Conservation (phyloP, 257 asterid genomes). For the Capsicum baccatum region DNA sequence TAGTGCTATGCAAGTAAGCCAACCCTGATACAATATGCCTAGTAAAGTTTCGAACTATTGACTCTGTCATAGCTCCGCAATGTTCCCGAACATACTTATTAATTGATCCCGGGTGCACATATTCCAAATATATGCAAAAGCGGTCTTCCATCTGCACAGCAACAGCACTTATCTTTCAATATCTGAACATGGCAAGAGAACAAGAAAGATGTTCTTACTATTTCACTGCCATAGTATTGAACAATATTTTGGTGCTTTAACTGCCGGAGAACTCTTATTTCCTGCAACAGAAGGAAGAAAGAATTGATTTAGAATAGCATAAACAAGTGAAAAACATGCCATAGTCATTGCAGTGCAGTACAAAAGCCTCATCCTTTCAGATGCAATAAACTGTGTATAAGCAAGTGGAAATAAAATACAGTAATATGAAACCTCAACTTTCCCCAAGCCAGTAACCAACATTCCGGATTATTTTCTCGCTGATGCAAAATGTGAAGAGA, state of each 20-base stretch:
- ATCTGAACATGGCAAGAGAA: constrained; percentile 14
- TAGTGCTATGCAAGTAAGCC: constrained; percentile 83
- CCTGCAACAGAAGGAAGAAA: constrained; percentile 48
- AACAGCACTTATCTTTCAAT: constrained; percentile 28
- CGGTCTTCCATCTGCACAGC: constrained; percentile 73
- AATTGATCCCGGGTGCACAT: constrained; percentile 89
- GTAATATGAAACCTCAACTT: neutral
- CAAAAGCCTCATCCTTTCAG: neutral
- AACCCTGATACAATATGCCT: constrained; percentile 86
- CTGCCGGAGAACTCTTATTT: constrained; percentile 74
- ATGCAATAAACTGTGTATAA: neutral
- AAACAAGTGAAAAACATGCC: neutral
- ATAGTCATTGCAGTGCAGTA: neutral
- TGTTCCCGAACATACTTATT: constrained; percentile 69
- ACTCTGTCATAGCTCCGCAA: constrained; percentile 83
- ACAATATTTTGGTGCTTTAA: constrained; percentile 87
- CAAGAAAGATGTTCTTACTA: constrained; percentile 49
- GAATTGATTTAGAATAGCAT: constrained; percentile 33
- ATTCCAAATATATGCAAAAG: constrained; percentile 92
- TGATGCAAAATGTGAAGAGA: neutral
- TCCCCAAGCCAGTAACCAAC: neutral
- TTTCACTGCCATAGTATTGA: constrained; percentile 79
- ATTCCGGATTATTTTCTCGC: neutral
- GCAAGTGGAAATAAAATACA: neutral
- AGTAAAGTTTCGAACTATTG: constrained; percentile 82